Base-by-base conservation (phyloP, 805 yeast species). In the Metschnikowia proteae region DNA sequence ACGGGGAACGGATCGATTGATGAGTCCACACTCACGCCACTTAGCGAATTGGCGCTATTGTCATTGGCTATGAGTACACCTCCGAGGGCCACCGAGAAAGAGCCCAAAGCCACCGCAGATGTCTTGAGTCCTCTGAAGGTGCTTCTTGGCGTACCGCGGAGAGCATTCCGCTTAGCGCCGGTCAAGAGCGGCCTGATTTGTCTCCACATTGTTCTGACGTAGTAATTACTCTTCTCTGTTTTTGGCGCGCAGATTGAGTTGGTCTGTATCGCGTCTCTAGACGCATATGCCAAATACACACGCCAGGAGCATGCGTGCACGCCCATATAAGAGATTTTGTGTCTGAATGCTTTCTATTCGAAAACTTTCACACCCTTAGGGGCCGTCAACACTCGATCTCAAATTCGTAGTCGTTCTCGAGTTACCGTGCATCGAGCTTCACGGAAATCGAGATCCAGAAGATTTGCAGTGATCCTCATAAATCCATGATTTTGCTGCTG, bases 1-100 rank as follows among this genome's bases (percentile, higher is more conserved):
- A 43, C 43, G 1, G 82, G 79, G 51, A 79, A 79, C 3, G 83
- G 78, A 39, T 72, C 71, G n/a, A 82, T 72, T 1, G 75, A 64
- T 3, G 72, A 66, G 56, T 81, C 83, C 2, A 81, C 81, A 22
- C 58, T 55, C n/a, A 80, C 70, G 1, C 59, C 59, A 3, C 47
- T 51, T 25, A 53, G 38, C 13, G 55, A 46, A 23, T 33, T 39
- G 27, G 71, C 52, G 31, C 64, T 46, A 3, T 52, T 54, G n/a
- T 58, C 57, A 25, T 60, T 60, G 65, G 38, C 55, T 43, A 49
- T 53, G 47, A 40, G 43, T 45, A 51, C 43, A 8, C 57, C 59
- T 26, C 50, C 54, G 13, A 56, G 29, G 7, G 55, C 46, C 52
- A 55, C 49, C 13, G 61, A 55, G 11, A 55, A 50, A 34, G 50